Conservation (phyloP, 2,329 filamentous ascomycete species). For the Xylaria sp. region DNA sequence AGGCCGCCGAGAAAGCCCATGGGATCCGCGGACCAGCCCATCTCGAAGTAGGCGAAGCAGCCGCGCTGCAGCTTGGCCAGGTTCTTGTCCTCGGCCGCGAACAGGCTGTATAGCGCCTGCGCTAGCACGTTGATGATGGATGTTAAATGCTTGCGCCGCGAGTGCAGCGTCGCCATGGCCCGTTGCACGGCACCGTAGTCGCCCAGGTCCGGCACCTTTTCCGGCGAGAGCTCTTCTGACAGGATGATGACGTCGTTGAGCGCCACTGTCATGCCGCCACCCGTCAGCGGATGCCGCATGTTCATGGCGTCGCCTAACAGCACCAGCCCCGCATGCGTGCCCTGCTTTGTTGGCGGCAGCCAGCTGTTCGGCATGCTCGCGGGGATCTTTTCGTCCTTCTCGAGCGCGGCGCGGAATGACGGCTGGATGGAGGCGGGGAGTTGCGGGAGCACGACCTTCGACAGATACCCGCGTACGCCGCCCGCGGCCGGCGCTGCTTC, state of each 20-base stretch:
- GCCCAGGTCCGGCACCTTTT: slow-evolving; percentile 73
- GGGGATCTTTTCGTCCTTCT: slow-evolving; percentile 76
- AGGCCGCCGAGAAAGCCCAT: slow-evolving; percentile 85
- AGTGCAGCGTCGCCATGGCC: slow-evolving; percentile 84
- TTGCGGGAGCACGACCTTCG: slow-evolving; percentile 80
- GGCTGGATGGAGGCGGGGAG: slow-evolving; percentile 79
- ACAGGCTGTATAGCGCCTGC: slow-evolving; percentile 90
- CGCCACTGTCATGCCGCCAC: slow-evolving; percentile 97
- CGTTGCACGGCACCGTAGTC: slow-evolving; percentile 73
- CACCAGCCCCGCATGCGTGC: slow-evolving; percentile 76
- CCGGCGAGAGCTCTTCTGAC: slow-evolving; percentile 76
- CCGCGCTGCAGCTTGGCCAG: slow-evolving; percentile 85
- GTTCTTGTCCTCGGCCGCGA: slow-evolving; percentile 83
- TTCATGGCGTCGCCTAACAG: slow-evolving; percentile 95
- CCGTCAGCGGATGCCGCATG: slow-evolving; percentile 98
- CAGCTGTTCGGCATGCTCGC: slow-evolving; percentile 94
- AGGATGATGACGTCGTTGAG: slow-evolving; percentile 91
- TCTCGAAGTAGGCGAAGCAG: slow-evolving; percentile 92
- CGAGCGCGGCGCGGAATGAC: slow-evolving; percentile 79
- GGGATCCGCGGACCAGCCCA: slow-evolving; percentile 79
- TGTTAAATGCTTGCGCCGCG: slow-evolving; percentile 82
- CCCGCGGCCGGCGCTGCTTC: slow-evolving; percentile 79
- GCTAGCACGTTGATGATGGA: slow-evolving; percentile 98
- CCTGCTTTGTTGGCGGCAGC: slow-evolving; percentile 79
- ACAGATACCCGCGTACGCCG: slow-evolving; percentile 86